Evolutionary conservation across 2,329 filamentous ascomycete species (phyloP).

Genomic region (Lanzia echinophila): DNA sequence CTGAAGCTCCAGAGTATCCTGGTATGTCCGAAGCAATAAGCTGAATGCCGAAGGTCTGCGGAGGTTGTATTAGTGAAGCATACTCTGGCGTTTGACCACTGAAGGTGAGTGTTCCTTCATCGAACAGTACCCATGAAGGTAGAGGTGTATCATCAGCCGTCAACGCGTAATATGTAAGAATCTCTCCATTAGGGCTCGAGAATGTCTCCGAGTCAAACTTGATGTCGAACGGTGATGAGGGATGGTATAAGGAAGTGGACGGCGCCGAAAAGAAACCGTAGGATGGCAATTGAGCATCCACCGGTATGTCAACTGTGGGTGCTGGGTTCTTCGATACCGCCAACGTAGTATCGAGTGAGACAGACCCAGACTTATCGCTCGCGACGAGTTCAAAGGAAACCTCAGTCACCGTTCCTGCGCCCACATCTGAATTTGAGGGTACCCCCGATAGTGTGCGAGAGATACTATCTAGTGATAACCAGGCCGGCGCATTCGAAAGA

Average conservation of each 20-base stretch:
- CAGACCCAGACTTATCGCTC: slow-evolving; percentile 57
- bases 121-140: slow-evolving; percentile 78
- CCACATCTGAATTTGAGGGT: slow-evolving; percentile 48
- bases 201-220: slow-evolving; percentile 56
- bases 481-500: slow-evolving; percentile 58
- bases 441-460: slow-evolving; percentile 64
- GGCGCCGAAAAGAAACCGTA: slow-evolving; percentile 56
- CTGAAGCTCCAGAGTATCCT: slow-evolving; percentile 64
- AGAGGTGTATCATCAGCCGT: slow-evolving; percentile 73
- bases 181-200: slow-evolving; percentile 33
- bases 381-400: slow-evolving; percentile 58
- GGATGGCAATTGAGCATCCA: slow-evolving; percentile 49
- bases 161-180: slow-evolving; percentile 68
- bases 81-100: slow-evolving; percentile 62
- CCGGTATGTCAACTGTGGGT: slow-evolving; percentile 48
- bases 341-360: slow-evolving; percentile 59
- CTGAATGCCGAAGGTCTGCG: slow-evolving; percentile 65
- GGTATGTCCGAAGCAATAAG: slow-evolving; percentile 72
- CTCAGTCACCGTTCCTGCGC: slow-evolving; percentile 46
- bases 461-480: slow-evolving; percentile 65
- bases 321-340: slow-evolving; percentile 56
- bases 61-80: slow-evolving; percentile 55
- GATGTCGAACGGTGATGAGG: slow-evolving; percentile 47
- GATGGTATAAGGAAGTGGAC: slow-evolving; percentile 49
- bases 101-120: slow-evolving; percentile 57